Evolutionary conservation across 805 yeast species (phyloP), one percentile per base, ranked within the genome.

Genomic region (Sugiyamaella qingdaonensis): DNA sequence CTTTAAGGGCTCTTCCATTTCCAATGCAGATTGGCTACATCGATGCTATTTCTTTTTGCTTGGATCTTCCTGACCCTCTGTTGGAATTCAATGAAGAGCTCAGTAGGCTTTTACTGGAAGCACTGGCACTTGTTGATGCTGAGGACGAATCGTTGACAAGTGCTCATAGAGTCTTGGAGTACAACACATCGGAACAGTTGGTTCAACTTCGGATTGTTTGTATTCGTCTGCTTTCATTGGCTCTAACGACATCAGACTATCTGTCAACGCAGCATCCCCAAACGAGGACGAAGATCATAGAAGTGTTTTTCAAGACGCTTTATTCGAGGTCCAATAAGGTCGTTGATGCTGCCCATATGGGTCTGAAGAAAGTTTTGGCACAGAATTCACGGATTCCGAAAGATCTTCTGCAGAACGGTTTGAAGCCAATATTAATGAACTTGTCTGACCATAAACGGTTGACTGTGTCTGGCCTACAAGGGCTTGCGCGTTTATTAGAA

Each of bases 11-110:
- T 0, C 75, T 94, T 56, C 99, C 99, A 0, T 94, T 95, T 72
- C 94, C 96, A 3, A 94, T 92, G 96, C 99, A 95, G 71, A 94
- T 94, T 53, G 99, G 99, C 35, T 91, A 94, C 67, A 91, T 94
- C 56, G 98, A 94, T 68, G 98, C 98, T 1, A 88, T 94, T n/a
- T 84, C 96, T 0, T 95, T 84, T 68, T 92, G 97, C 64, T 72
- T 94, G 54, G 82, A 85, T 1, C 74, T 92, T 47, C 94, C 88
- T 10, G 79, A 86, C 57, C 78, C 96, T 0, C 90, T 92, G 60
- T 72, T 92, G 58, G 84, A 85, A 9, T 92, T 89, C 66, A 88
- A 87, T 60, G 98, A 94, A 52, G 98, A 95, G 64, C 71, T 94
- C 54, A 86, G 85, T 54, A 74, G 99, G 50, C 73, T 95, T 52